Evolutionary conservation across 805 yeast species (phyloP).

Genomic region (Pichia eremophila): DNA sequence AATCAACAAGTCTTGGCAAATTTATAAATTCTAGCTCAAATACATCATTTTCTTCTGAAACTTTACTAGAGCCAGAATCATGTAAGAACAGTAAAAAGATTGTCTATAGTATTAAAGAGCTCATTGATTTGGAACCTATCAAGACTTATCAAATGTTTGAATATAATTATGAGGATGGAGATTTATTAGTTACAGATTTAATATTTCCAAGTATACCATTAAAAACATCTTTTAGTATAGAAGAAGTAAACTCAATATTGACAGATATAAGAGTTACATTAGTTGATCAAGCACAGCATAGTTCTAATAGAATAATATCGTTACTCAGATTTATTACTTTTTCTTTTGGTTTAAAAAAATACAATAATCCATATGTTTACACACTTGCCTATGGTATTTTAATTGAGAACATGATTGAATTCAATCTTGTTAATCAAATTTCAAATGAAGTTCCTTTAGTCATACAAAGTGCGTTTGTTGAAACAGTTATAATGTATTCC

Average conservation of each 20-base stretch:
- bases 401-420: constrained; percentile 32
- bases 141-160: constrained; percentile 10
- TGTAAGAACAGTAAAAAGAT: neutral
- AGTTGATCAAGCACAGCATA: constrained; percentile 13
- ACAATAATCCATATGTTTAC: constrained; percentile 30
- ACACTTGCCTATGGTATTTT: constrained; percentile 29
- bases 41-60: no score
- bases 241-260: constrained; percentile 15
- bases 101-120: constrained; percentile 12
- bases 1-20: neutral
- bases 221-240: constrained; percentile 1
- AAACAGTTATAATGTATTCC: constrained; percentile 35
- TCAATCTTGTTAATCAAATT: constrained; percentile 27
- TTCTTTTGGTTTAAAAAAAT: constrained; percentile 23
- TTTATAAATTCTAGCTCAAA: neutral
- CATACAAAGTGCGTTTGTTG: constrained; percentile 28
- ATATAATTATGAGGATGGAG: constrained; percentile 12
- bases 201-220: constrained; percentile 13
- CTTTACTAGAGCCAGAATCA: no score
- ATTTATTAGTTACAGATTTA: constrained; percentile 14
- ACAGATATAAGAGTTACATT: constrained; percentile 15
- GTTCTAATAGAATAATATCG: constrained; percentile 21
- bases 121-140: constrained; percentile 13
- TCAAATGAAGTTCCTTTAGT: constrained; percentile 19
- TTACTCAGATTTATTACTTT: constrained; percentile 26